Percentiles rank a stretch among this genome's conserved stretches.
phyloP scores from a whole-genome alignment of 2,329 filamentous ascomycete species.

The Penicillium hesseltinei region DNA sequence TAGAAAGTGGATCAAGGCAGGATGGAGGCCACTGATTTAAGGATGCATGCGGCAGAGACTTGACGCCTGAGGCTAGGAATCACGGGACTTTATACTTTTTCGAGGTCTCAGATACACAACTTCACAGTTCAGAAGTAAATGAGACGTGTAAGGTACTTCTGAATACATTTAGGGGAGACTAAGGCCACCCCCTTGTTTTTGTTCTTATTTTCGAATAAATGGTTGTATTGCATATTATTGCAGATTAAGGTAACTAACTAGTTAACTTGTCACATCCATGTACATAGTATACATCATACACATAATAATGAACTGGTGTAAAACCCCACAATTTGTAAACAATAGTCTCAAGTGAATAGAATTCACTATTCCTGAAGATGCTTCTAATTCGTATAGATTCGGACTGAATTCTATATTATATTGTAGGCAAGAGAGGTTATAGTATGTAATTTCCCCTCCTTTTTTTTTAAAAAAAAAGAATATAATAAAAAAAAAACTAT shows the following conservation, averaged over 20 bases:
- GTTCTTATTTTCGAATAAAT: not conserved
- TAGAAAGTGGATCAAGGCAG: not conserved
- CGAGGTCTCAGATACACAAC: no score
- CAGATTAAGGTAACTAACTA: no score
- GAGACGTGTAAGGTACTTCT: not conserved
- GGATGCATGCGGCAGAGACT: not conserved
- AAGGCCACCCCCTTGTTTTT: no score
- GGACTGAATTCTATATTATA: no score
- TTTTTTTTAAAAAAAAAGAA: not conserved
- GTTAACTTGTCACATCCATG: no score
- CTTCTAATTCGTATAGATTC: no score
- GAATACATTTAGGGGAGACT: not conserved
- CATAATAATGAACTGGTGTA: no score
- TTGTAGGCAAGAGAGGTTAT: not conserved
- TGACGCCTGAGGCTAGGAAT: constrained; percentile 2
- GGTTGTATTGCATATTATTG: not conserved
- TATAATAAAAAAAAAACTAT: not conserved
- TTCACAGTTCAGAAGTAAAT: not conserved
- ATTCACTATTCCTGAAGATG: no score
- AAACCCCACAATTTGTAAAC: no score
- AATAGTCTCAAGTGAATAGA: no score
- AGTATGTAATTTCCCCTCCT: not conserved
- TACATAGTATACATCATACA: no score
- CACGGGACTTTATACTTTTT: not conserved
- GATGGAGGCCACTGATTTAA: not conserved